phyloP scores from a whole-genome alignment of 1,284 basidiomycete genomes.

The Trichosporon coremiiforme region DNA sequence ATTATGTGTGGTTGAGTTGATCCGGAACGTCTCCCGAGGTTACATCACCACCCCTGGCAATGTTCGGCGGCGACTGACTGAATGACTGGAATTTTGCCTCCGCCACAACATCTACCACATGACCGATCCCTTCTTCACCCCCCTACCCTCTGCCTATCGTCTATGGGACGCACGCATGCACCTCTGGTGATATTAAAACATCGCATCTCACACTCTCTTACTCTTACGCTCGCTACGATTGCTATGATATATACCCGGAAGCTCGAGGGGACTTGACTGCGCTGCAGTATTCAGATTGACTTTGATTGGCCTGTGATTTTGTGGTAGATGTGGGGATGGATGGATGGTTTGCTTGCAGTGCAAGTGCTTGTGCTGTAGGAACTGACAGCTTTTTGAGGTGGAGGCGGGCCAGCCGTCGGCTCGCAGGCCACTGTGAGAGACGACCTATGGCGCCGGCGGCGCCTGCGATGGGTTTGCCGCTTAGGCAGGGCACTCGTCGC shows the following conservation, averaged over 20 bases:
- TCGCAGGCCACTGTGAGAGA: neutral
- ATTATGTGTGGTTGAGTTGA: neutral
- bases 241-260: slow-evolving; percentile 16
- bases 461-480: neutral
- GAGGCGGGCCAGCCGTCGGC: neutral
- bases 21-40: neutral
- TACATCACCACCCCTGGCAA: neutral
- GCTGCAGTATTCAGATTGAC: neutral
- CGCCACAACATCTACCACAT: neutral
- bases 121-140: neutral
- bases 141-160: neutral
- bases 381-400: slow-evolving; percentile 5
- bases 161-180: neutral
- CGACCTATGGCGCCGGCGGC: neutral
- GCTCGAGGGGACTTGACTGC: neutral
- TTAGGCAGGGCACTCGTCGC: slow-evolving; percentile 29
- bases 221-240: neutral
- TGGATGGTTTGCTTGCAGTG: neutral
- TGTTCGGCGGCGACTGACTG: slow-evolving; percentile 6
- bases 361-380: slow-evolving; percentile 8
- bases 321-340: neutral
- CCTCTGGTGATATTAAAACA: neutral
- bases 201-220: neutral
- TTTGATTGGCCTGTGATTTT: neutral
- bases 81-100: slow-evolving; percentile 7